Base-by-base conservation (phyloP, 1,284 basidiomycete species). In the Porogramme epimiltina region DNA sequence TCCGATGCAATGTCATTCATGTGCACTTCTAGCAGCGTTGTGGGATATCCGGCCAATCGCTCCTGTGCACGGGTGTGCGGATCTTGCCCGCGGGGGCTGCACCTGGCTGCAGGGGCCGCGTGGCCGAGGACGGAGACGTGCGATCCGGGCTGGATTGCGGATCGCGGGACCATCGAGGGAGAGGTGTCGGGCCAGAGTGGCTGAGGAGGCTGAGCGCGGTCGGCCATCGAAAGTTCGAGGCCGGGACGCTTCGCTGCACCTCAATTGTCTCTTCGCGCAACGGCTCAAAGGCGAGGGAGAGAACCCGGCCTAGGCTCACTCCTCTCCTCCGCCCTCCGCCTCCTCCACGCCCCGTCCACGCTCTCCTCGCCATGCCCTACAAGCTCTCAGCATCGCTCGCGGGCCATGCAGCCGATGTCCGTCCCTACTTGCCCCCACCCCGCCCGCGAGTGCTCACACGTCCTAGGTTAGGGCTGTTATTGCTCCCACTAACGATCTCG, bases 371-470 rank as follows among this genome's bases (percentile, higher is more conserved):
- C 54, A 91, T 91, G 88, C 83, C 85, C 53, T 95, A 91, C 76
- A 90, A 85, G 73, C 78, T 96, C 47, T 93, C 93, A 43, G 85
- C 91, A 42, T 87, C 86, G 2, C 77, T 96, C 59, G 66, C 68
- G 48, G 80, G 74, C 31, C 90, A 93, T 68, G 79, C 85, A 16
- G 80, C 82, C 55, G 90, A 93, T 76, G 91, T 91, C 59, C 51
- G 88, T 81, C 54, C 37, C 45, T 43, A 47, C 48, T 13, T 20
- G 33, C 23, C 53, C 19, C 48, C 50, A 42, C 47, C 42, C 38
- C 53, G 39, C 51, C 48, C 41, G 18, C 47, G 53, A 45, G 36
- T 62, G 55, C 67, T 62, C 56, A 65, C 56, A 53, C 58, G 55
- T 53, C 54, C 56, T 62, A 92, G 89, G 91, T 93, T 61, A 87